Conservation (phyloP, 1,284 basidiomycete species). For the Rhodofomes roseus region DNA sequence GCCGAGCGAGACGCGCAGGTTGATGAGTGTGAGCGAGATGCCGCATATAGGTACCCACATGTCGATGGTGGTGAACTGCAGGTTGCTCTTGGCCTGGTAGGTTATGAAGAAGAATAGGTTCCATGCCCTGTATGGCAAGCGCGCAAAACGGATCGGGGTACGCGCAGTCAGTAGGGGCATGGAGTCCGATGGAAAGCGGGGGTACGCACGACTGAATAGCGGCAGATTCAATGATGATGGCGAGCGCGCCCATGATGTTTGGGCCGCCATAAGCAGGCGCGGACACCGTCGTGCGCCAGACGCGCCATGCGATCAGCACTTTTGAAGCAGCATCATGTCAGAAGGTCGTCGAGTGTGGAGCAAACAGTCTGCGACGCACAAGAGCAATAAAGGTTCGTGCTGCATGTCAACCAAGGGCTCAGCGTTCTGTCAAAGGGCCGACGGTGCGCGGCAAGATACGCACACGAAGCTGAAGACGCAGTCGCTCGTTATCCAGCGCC, state of each 20-base stretch:
- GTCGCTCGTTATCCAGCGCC: slow-evolving; percentile 7
- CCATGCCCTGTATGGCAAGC: not conserved
- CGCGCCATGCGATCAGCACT: slow-evolving; percentile 6
- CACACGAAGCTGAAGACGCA: slow-evolving; percentile 5
- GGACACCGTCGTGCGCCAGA: slow-evolving; percentile 2
- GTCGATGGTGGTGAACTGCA: slow-evolving; percentile 8
- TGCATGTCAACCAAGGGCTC: not conserved
- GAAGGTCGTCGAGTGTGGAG: not conserved
- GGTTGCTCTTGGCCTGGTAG: slow-evolving; percentile 6
- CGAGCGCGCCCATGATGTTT: slow-evolving; percentile 7
- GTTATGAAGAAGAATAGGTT: slow-evolving; percentile 8
- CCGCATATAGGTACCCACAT: slow-evolving; percentile 2
- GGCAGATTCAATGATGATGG: slow-evolving; percentile 6
- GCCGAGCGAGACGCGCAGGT: slow-evolving; percentile 7
- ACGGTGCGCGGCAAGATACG: not conserved
- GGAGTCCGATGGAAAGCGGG: not conserved
- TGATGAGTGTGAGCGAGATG: slow-evolving; percentile 7
- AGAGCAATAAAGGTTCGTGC: slow-evolving; percentile 5
- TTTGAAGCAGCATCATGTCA: not conserved
- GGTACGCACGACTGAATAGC: not conserved
- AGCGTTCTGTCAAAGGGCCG: not conserved
- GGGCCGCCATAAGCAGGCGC: slow-evolving; percentile 3
- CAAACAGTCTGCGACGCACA: not conserved
- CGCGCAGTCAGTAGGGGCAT: not conserved
- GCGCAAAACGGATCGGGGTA: not conserved